A percentile compares a stretch with the other conserved stretches of the same genome.
These are phyloP conservation scores for Phyllosticta citriasiana DNA, from an alignment of 2,329 filamentous ascomycete genomes.

Conservation along the genomic window DNA sequence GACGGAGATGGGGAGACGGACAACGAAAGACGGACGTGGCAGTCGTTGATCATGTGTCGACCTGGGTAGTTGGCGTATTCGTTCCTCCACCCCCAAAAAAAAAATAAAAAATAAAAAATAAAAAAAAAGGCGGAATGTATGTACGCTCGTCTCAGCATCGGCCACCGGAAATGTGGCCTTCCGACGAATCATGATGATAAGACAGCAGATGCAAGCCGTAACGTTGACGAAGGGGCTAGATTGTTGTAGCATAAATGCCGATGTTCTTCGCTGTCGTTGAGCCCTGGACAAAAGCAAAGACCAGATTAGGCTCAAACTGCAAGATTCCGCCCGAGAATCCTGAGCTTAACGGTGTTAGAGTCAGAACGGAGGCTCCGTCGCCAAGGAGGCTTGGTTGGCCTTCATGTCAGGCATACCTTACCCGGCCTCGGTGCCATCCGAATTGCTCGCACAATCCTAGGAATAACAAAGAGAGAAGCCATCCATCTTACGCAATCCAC, in stretches of 20 bases:
- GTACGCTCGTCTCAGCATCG: too few relatives aligned
- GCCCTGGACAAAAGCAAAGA: neutral
- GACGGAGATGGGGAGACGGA: neutral
- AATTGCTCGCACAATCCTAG: neutral
- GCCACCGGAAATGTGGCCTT: too few relatives aligned
- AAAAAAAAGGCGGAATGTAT: neutral
- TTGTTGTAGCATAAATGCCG: too few relatives aligned
- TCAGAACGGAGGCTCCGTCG: neutral
- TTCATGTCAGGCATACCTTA: neutral
- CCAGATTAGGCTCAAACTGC: neutral
- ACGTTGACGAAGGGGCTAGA: too few relatives aligned
- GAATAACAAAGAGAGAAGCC: neutral
- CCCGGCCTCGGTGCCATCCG: neutral
- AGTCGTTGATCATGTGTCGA: neutral
- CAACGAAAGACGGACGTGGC: neutral
- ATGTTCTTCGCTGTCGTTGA: neutral
- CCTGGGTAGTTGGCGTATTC: neutral
- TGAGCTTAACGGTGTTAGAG: neutral
- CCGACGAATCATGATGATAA: too few relatives aligned
- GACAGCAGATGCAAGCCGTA: too few relatives aligned
- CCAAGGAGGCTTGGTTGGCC: neutral
- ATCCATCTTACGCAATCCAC: neutral
- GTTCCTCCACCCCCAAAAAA: neutral
- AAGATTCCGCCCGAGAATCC: neutral
- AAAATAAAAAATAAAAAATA: neutral